Base-by-base conservation (phyloP, 1,284 basidiomycete genomes). In the Marasmius fiardii region DNA sequence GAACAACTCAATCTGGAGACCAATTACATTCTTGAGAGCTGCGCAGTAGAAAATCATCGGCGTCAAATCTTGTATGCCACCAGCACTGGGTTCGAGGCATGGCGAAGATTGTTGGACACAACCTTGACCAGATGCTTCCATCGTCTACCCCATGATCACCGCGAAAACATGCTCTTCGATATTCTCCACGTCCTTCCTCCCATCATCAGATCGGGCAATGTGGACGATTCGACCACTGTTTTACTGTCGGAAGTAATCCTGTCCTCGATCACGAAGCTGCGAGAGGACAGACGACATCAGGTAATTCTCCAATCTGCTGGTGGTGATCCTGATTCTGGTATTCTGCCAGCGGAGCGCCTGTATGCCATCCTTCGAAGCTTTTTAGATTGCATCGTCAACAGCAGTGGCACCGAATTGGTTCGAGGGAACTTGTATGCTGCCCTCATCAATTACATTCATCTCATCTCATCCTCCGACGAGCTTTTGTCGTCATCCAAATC, bases 361-460 rank as follows among this genome's bases (percentile, higher is more conserved):
- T 82, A 85, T 54, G 72, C 82, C 1, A 83, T 95, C 34, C 77
- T 98, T n/a, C 83, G 86, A 33, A 85, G 80, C 59, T 76, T 95
- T 24, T 67, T 97, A 55, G 87, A 93, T 57, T 90, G 88, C 43
- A 81, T 95, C 51, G 67, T 91, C 52, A 85, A 90, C 58, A 88
- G 83, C 53, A 90, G 88, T 55, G 88, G 86, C 4, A 82, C 88
- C n/a, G 92, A 95, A 63, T 76, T 91, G 50, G 88, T 95, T n/a
- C 86, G 95, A n/a, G 95, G 95, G 11, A 98, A 98, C 68, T 76
- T 98, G n/a, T 98, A 97, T 69, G 92, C 93, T 6, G 80, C 91
- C 2, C 76, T 98, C 54, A 85, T 93, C 71, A 95, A 96, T 68
- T 95, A 92, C 68, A 74, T 97, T 37, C 89, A 95, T 64, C 80